Evolutionary conservation across 805 yeast genomes (phyloP), one percentile per base, ranked within the genome.

Genomic region (Debaryomyces castellii): DNA sequence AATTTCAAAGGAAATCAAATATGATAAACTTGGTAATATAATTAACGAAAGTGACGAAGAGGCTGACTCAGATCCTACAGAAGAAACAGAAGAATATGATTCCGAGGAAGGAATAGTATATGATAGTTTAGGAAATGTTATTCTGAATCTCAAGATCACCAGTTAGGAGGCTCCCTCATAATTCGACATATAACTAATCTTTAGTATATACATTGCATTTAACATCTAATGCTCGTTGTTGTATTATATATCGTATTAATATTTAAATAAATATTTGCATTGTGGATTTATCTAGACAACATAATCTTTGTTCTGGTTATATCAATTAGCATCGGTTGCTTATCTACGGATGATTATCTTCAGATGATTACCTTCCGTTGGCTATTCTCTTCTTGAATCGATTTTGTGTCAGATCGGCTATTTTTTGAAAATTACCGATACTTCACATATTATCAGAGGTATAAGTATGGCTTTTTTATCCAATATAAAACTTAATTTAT

Each of bases 61-160:
- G 8, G 34, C 18, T 8, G 44, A 36, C 16, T 23, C 14, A 10
- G 44, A 30, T 10, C 44, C 7, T 3, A 12, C 7, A 25, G 28
- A 25, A 4, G 47, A 45, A 14, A 45, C 40, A 1, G 50, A 25
- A 25, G 28, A 25, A 23, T 5, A 48, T 17, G 46, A 37, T 4
- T 32, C 39, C 23, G 49, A 47, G 20, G 51, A 47, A 16, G 51
- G 40, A 17, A 54, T 43, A 3, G 41, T 44, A 27, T 59, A 57
- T 40, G 63, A 62, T 41, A 54, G 46, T 25, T 49, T 63, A 38
- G 67, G 66, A 10, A 62, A 62, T 41, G 20, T 37, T 6, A 37
- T 37, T 7, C 34, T 30, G 34, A 14, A 30, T n/a, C 20, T 30
- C 10, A 30, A 30, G 10, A 30, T 30, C 10, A 14, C n/a, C n/a